Evolutionary conservation across 345 rosid genomes (phyloP).

Genomic region (Eucalyptus curtisii): DNA sequence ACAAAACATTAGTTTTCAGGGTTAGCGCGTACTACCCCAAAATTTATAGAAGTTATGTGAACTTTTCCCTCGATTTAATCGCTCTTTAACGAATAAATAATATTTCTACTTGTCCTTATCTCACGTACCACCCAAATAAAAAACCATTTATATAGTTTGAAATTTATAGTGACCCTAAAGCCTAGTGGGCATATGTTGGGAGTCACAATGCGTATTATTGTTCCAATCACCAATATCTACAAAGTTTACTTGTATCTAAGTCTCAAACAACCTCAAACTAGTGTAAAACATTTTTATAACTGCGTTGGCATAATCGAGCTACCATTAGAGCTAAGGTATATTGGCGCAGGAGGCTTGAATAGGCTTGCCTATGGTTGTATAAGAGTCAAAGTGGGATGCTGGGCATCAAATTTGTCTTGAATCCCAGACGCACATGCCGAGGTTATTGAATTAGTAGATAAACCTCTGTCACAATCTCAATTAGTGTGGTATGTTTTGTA

Average conservation of each 20-base stretch:
- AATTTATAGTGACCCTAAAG: neutral
- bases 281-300: neutral
- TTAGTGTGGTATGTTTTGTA: neutral
- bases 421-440: neutral
- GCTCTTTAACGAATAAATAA: neutral
- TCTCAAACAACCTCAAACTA: neutral
- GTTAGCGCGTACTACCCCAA: neutral
- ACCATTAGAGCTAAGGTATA: rapidly evolving
- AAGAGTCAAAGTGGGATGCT: neutral
- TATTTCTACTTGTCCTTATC: neutral
- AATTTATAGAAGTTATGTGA: neutral
- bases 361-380: neutral
- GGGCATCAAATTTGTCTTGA: neutral
- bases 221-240: neutral
- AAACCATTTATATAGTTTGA: neutral
- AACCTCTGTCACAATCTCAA: neutral
- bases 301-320: neutral
- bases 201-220: neutral
- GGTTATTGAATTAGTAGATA: neutral
- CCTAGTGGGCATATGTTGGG: neutral
- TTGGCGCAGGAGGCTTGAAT: neutral
- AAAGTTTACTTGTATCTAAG: neutral
- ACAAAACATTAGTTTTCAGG: neutral
- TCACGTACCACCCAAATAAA: neutral
- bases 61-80: neutral